Base-by-base conservation (phyloP, 345 rosid genomes). In the Pistacia atlantica region DNA sequence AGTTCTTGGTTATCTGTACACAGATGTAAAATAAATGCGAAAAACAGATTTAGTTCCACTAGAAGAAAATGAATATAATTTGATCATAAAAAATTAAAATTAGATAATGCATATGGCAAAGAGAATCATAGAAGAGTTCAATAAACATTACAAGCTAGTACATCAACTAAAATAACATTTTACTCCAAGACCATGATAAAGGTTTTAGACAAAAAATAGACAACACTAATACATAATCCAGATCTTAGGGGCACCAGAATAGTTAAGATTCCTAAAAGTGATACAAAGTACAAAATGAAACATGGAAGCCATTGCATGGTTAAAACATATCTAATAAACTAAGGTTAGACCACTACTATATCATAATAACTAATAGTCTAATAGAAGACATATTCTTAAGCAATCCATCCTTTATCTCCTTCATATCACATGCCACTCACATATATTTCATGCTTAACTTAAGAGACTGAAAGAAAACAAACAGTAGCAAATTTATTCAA, bases 1-100 rank as follows among this genome's bases (percentile, higher is more conserved):
- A 78, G 71, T 59, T 82, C 88, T 75, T 65, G 81, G 33, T 73
- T 73, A 75, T 79, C 94, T 87, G 89, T 57, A 69, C 67, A 20
- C 28, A 42, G 31, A 63, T 38, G 42, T 54, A 55, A 16, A 70
- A 66, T 18, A 67, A 67, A 62, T 14, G 35, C 48, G 10, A 22
- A 80, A 80, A 18, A 38, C 14, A 3, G 17, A 5, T 11, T 51
- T 51, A 64, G 51, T 46, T 22, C 25, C 8, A 35, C 48, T 11
- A 13, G 42, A 73, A 16, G 18, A 73, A 17, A 1, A 22, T 22
- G 65, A 25, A 48, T 28, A 59, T n/a, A 20, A 7, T 38, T 54
- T 20, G 46, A 56, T 72, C 14, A 59, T 72, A 5, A 17, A 51
- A 58, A 48, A 13, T 58, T 22, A 28, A 16, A 48, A 25, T 11